Evolutionary conservation across 2,329 filamentous ascomycete genomes (phyloP).

Genomic region (Trematosphaeria pertusa): DNA sequence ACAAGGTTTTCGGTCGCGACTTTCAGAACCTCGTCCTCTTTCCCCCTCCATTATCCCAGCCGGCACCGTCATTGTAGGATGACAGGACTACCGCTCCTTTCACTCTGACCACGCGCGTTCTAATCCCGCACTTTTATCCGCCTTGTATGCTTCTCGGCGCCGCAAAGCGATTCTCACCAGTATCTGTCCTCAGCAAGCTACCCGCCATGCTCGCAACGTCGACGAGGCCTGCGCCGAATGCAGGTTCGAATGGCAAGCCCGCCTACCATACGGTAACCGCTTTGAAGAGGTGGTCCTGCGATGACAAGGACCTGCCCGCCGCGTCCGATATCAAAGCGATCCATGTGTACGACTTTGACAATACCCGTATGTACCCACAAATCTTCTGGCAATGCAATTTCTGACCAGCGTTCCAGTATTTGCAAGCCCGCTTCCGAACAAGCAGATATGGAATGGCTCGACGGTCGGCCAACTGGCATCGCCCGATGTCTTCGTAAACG

Average conservation of each 20-base stretch:
- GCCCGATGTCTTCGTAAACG: constrained; percentile 78
- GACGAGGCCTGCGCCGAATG: constrained; percentile 35
- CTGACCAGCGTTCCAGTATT: constrained; percentile 69
- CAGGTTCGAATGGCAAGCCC: constrained; percentile 34
- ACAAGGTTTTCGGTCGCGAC: constrained; percentile 9
- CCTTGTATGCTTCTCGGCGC: constrained; percentile 34
- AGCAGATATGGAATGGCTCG: constrained; percentile 80
- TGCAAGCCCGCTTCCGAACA: constrained; percentile 87
- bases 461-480: constrained; percentile 80
- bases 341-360: constrained; percentile 98
- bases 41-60: not conserved
- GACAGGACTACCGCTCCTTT: not conserved
- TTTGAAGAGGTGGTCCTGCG: constrained; percentile 83
- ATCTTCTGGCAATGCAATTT: constrained; percentile 4
- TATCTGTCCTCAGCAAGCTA: constrained; percentile 28
- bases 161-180: constrained; percentile 23
- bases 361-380: constrained; percentile 70
- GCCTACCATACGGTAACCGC: constrained; percentile 69
- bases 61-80: too few relatives aligned
- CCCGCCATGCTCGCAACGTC: constrained; percentile 41
- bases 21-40: constrained; percentile 5
- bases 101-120: not conserved
- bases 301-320: constrained; percentile 75
- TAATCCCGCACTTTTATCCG: not conserved
- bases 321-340: constrained; percentile 76